Conservation (phyloP, 176 grass and related monocot species). For the barley (Hordeum vulgare) region DNA sequence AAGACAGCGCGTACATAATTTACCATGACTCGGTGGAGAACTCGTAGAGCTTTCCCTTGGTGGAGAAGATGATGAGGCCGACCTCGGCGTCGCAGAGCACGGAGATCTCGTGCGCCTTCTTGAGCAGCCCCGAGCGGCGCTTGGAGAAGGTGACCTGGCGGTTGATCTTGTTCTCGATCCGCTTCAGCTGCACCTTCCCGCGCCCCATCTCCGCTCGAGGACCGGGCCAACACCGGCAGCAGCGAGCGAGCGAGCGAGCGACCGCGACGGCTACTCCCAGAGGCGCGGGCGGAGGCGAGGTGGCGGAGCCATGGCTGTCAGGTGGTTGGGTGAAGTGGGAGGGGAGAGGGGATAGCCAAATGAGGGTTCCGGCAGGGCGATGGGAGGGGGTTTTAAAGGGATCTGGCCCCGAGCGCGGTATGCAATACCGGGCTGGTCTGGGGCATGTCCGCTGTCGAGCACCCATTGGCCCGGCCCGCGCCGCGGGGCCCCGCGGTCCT, state of each 20-base stretch:
- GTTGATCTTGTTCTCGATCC: slow-evolving; percentile 98
- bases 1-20: background rate
- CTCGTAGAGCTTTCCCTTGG: slow-evolving; percentile 90
- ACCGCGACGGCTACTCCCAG: background rate
- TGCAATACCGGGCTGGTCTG: slow-evolving; percentile 14
- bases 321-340: background rate
- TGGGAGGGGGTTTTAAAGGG: background rate
- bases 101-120: slow-evolving; percentile 96
- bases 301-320: background rate
- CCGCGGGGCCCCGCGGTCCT: background rate
- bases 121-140: slow-evolving; percentile 70
- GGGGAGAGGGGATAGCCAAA: background rate
- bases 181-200: slow-evolving; percentile 91
- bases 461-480: background rate
- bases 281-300: background rate
- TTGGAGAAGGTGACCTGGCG: slow-evolving; percentile 93
- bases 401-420: background rate
- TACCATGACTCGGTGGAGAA: slow-evolving; percentile 68
- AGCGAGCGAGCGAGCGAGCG: too few relatives aligned
- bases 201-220: slow-evolving; percentile 45
- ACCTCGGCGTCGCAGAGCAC: slow-evolving; percentile 96
- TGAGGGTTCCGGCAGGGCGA: background rate
- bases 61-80: slow-evolving; percentile 86
- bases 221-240: background rate
- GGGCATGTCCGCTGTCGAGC: background rate